Base-by-base conservation (phyloP, 2,329 filamentous ascomycete genomes). In the Cercospora zeina region DNA sequence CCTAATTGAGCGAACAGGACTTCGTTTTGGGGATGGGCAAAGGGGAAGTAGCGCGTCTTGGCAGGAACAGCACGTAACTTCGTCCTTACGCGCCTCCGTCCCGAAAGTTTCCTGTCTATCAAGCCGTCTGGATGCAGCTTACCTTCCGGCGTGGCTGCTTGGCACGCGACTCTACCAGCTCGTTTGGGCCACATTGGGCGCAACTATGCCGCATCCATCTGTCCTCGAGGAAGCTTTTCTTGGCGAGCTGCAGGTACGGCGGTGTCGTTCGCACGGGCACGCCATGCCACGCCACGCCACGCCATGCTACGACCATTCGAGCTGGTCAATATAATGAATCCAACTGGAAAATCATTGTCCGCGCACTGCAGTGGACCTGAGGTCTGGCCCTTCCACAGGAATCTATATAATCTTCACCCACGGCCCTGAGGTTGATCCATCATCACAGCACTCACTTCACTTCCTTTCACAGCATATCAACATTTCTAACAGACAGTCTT, bases 251-350 rank as follows among this genome's bases (percentile, higher is more conserved):
- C 49, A 31, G 31, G 14, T 19, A 34, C 49, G 24, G 27, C 49
- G 31, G 49, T 51, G 49, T 51, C 49, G 49, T 51, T 51, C 16
- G 24, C 49, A 51, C 31, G 49, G 49, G 49, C 49, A 31, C 49
- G 49, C 49, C 49, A 51, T 51, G 49, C 24, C 16, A 51, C 27
- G 27, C 49, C 49, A 31, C 8, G n/a, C 11, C 9, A 13, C n/a
- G 36, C 11, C 36, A 31, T 51, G 27, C 49, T 51, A 51, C 49
- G 49, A 51, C 49, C 31, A 19, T 51, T 51, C 27, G 42, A 47
- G 21, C 21, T 47, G 42, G 42, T 27, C n/a, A 42, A n/a, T n/a
- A n/a, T n/a, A n/a, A 47, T 47, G 42, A 47, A 24, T 47, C 42
- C 19, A 47, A 1, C 42, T 47, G 1, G 42, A 9, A 6, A 21